Percentiles rank a stretch among this genome's conserved stretches.
Conservation (phyloP, 2,329 filamentous ascomycete genomes). For the Colletotrichum graminicola region DNA sequence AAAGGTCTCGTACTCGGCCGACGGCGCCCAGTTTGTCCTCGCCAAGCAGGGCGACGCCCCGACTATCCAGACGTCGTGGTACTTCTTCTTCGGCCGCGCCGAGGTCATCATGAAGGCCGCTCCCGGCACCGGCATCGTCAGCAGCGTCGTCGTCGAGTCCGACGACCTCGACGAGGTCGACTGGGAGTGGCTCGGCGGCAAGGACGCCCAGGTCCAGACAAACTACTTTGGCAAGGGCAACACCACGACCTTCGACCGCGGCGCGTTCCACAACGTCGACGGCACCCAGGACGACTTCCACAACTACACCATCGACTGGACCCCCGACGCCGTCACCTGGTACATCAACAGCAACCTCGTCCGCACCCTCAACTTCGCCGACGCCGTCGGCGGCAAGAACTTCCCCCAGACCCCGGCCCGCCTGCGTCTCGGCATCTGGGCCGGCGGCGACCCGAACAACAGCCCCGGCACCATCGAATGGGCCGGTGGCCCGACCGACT, state of each 20-base stretch:
- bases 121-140: slow-evolving; percentile 73
- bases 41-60: slow-evolving; percentile 66
- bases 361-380: slow-evolving; percentile 62
- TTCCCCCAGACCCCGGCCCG: slow-evolving; percentile 71
- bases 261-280: slow-evolving; percentile 66
- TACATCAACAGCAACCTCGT: slow-evolving; percentile 68
- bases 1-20: slow-evolving; percentile 45
- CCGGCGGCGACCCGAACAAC: slow-evolving; percentile 55
- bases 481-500: slow-evolving; percentile 63
- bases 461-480: slow-evolving; percentile 61
- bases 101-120: slow-evolving; percentile 67
- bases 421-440: slow-evolving; percentile 60
- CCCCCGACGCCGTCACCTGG: slow-evolving; percentile 63
- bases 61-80: slow-evolving; percentile 77
- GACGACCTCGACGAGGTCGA: slow-evolving; percentile 86
- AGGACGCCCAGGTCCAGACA: slow-evolving; percentile 77
- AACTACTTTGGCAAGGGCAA: slow-evolving; percentile 87
- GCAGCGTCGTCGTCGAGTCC: slow-evolving; percentile 80
- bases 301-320: slow-evolving; percentile 71
- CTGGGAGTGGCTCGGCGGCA: slow-evolving; percentile 84
- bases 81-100: slow-evolving; percentile 87
- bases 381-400: slow-evolving; percentile 61
- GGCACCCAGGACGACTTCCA: slow-evolving; percentile 54
- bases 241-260: slow-evolving; percentile 74
- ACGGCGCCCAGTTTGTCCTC: slow-evolving; percentile 64